Base-by-base conservation (phyloP, 768 basidiomycete species). In the Termitomyces sp. region DNA sequence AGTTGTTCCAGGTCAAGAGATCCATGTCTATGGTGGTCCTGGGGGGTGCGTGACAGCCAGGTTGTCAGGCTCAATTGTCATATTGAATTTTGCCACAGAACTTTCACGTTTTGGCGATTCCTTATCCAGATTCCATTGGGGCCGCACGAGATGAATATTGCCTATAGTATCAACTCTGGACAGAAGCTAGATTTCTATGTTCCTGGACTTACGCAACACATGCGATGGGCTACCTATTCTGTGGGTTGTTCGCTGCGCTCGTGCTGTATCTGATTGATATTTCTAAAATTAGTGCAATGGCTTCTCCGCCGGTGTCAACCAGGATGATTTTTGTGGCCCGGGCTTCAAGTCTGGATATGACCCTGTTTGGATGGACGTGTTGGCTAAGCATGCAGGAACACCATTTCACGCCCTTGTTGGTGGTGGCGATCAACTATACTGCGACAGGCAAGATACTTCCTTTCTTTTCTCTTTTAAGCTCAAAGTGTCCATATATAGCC, bases 41-140 rank as follows among this genome's bases (percentile, higher is more conserved):
- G 75, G 77, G 47, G 81, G 84, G 83, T 80, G 58, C 50, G 79
- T 28, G 43, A 30, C 67, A 11, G 12, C n/a, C 21, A 11, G 12
- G 15, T 40, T 52, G 11, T 58, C 44, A 48, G 37, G 41, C 45
- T 47, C 30, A 35, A 45, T 17, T 12, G 22, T 57, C 24, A 49
- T 44, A 35, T 30, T 51, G 30, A 0, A 45, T 24, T 28, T 9
- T 44, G 40, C 40, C 34, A 10, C 56, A 95, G 93, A 5, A 87
- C 88, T 0, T 93, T 83, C 65, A 92, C 92, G 1, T 99, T 99
- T 74, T 98, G 93, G 90, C 80, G 96, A 51, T 98, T 98, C 73
- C 76, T 85, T 64, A 82, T 98, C 46, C 83, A 86, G 59, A 78
- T 99, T 53, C 93, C 92, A 0, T 69, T 98, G 2, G 76, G 78